These are phyloP conservation scores for Hypericum perforatum DNA, from an alignment of 345 rosid species.

Conservation along the genomic window DNA sequence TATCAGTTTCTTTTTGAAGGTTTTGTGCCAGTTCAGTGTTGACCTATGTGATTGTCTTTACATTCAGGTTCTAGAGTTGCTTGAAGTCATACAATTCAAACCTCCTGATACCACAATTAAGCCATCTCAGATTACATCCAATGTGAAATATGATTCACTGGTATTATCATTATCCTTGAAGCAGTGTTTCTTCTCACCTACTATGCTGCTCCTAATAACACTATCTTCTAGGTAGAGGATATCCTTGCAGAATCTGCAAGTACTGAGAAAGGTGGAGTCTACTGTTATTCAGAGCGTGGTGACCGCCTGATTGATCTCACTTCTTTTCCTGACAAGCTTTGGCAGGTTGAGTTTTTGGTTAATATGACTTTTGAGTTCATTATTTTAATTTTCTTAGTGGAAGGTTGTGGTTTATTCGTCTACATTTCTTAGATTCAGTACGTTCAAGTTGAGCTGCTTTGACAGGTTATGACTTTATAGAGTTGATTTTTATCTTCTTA, in stretches of 20 bases:
- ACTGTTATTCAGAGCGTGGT: slow-evolving; percentile 86
- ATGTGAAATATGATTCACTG: slow-evolving; percentile 54
- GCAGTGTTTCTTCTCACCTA: slow-evolving; percentile 1
- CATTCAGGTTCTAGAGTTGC: slow-evolving; percentile 70
- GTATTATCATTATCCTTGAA: slow-evolving; percentile 30
- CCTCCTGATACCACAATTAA: slow-evolving; percentile 64
- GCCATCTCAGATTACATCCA: slow-evolving; percentile 60
- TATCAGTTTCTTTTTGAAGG: too few relatives aligned
- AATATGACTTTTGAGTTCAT: neutral
- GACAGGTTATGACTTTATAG: slow-evolving; percentile 25
- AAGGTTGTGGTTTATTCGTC: too few relatives aligned
- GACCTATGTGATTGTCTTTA: slow-evolving; percentile 7
- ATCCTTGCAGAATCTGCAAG: slow-evolving; percentile 58
- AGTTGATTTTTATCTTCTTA: neutral
- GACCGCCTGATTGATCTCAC: slow-evolving; percentile 83
- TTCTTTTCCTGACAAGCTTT: slow-evolving; percentile 66
- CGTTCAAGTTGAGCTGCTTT: slow-evolving; percentile 46
- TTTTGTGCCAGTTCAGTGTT: slow-evolving; percentile 3
- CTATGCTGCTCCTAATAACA: slow-evolving; percentile 9
- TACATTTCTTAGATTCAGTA: slow-evolving; percentile 39
- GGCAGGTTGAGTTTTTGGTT: slow-evolving; percentile 44
- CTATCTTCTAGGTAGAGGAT: slow-evolving; percentile 54
- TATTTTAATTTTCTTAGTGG: neutral
- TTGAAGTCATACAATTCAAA: slow-evolving; percentile 78
- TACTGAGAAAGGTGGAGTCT: slow-evolving; percentile 71